Conservation (phyloP, 805 yeast genomes). For the Kazachstania kunashirensis region DNA sequence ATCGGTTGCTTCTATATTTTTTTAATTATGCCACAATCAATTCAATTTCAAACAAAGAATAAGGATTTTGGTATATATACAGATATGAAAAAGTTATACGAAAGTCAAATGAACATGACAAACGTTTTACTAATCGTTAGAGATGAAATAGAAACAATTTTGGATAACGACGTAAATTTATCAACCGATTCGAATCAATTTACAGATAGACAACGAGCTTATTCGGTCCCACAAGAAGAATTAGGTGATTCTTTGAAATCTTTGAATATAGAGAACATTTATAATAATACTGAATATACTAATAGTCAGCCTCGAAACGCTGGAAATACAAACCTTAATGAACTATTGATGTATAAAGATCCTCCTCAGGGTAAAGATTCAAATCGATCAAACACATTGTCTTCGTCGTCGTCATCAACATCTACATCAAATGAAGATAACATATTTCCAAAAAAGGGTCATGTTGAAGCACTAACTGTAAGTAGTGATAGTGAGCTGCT, state of each 20-base stretch:
- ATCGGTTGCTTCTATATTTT: conserved; percentile 32
- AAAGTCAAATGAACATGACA: conserved; percentile 32
- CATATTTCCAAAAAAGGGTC: too few species aligned
- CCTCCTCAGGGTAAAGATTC: too few species aligned
- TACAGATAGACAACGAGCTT: conserved; percentile 25
- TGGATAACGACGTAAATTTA: conserved; percentile 17
- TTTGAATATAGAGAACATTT: not conserved
- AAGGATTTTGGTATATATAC: conserved; percentile 32
- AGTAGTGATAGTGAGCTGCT: conserved; percentile 9
- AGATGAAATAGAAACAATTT: conserved; percentile 24
- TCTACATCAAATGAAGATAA: too few species aligned
- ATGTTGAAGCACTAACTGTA: not conserved
- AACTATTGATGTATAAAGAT: too few species aligned
- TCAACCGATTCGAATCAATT: conserved; percentile 9
- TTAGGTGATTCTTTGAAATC: not conserved
- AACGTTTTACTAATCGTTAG: conserved; percentile 32
- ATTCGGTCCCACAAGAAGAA: conserved; percentile 15
- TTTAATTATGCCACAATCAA: conserved; percentile 32
- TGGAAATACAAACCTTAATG: too few species aligned
- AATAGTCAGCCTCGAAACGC: too few species aligned
- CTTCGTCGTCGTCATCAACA: too few species aligned
- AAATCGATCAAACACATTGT: too few species aligned
- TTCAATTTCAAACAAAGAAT: conserved; percentile 34
- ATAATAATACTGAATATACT: too few species aligned
- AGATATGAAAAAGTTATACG: conserved; percentile 29